Evolutionary conservation across 305 asterid genomes (phyloP).

Genomic region (Ajuga reptans): DNA sequence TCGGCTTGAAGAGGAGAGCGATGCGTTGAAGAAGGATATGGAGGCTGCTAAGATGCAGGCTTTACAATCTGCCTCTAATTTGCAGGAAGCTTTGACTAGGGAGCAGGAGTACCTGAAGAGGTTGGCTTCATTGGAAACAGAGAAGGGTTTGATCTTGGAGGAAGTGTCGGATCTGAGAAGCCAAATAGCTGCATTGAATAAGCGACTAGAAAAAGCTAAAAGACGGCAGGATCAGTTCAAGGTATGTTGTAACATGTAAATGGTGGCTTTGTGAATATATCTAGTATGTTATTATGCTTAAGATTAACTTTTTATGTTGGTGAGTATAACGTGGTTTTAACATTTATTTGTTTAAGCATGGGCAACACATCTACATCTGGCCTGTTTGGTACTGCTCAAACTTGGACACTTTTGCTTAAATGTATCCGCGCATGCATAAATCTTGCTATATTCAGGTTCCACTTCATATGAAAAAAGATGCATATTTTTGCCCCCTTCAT

Average conservation of each 20-base stretch:
- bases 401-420: not conserved
- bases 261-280: not conserved
- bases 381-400: not conserved
- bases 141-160: slow-evolving; percentile 40
- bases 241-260: slow-evolving; percentile 36
- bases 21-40: slow-evolving; percentile 31
- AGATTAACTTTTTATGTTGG: not conserved
- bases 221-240: slow-evolving; percentile 41
- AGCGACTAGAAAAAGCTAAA: slow-evolving; percentile 36
- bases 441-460: not conserved
- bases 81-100: slow-evolving; percentile 35
- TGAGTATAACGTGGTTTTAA: not conserved
- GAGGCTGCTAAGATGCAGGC: slow-evolving; percentile 35
- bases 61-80: slow-evolving; percentile 19
- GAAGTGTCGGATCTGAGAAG: slow-evolving; percentile 31
- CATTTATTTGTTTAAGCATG: too few relatives aligned
- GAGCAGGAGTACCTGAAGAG: slow-evolving; percentile 55
- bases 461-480: not conserved
- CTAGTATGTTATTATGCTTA: not conserved
- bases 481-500: not conserved
- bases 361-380: not conserved
- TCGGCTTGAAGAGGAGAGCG: slow-evolving; percentile 44
- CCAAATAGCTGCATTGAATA: slow-evolving; percentile 23
- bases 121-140: slow-evolving; percentile 32
- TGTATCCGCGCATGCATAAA: not conserved